Base-by-base conservation (phyloP, 2,329 filamentous ascomycete species). In the Incumbomyces delicatus region DNA sequence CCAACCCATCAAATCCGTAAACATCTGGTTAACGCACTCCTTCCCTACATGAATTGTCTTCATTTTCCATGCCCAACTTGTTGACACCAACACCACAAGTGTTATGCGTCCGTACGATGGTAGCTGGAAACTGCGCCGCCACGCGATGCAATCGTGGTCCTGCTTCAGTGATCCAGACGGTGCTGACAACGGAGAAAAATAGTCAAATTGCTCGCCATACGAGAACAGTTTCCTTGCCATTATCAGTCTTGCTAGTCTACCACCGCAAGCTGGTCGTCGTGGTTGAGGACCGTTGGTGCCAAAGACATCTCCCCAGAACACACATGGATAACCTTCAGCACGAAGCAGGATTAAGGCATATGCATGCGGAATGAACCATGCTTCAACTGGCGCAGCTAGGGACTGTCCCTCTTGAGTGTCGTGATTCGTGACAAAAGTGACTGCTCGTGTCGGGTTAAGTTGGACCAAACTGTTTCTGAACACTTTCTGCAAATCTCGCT, bases 301-400 rank as follows among this genome's bases (percentile, higher is more conserved):
- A 61, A 82, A 84, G 1, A 85, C 61, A 57, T 86, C 81, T 18
- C 81, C 80, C 59, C 80, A 86, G 60, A 87, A 87, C 31, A 85
- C 66, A 55, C 78, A 85, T 0, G 82, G 82, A 13, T 81, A 81
- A 30, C 76, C 67, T 17, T 48, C 17, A 43, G 70, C 63, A 11
- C 80, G 74, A 20, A 87, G 75, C 1, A 88, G 74, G 46, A 87
- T 85, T 37, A 87, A 71, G 0, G 81, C 68, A 61, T 87, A 86
- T 11, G 82, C 84, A 13, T 87, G 69, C 0, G 81, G 75, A 61
- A 85, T 85, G 68, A 87, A 84, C 65, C 76, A 81, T 20, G 72
- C 69, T 46, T 78, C 73, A 34, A 87, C 76, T 1, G 75, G 75
- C 54, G 75, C 51, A 22, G 56, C 53, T n/a, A 52, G 45, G 38